phyloP scores from a whole-genome alignment of 306 rosid species.

The Cyclanthera cordifolia region DNA sequence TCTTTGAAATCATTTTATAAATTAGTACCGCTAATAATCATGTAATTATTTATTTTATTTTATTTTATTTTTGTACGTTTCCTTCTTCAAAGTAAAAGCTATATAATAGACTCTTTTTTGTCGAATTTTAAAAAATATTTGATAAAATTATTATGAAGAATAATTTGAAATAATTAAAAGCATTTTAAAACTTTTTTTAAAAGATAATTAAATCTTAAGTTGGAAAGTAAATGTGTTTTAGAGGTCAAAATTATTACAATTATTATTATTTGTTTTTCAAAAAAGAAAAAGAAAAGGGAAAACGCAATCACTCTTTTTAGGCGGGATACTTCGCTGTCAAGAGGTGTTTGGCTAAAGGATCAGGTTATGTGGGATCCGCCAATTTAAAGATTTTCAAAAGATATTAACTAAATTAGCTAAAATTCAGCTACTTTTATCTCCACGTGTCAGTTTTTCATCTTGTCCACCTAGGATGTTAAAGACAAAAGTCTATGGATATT shows the following conservation, averaged over 20 bases:
- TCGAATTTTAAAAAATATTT: neutral
- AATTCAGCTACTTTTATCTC: neutral
- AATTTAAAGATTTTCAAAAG: neutral
- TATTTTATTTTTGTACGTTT: too few relatives aligned
- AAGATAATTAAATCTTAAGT: neutral
- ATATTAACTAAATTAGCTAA: neutral
- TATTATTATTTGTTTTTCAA: too few relatives aligned
- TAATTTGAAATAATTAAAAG: neutral
- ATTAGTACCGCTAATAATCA: too few relatives aligned
- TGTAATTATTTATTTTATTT: too few relatives aligned
- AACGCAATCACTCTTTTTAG: constrained; percentile 20
- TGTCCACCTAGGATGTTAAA: neutral
- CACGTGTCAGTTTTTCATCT: constrained; percentile 7
- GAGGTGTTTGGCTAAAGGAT: constrained; percentile 8
- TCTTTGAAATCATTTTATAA: too few relatives aligned
- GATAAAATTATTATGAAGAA: neutral
- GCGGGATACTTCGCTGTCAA: constrained; percentile 64
- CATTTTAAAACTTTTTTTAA: neutral
- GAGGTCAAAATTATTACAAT: neutral
- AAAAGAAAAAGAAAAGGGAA: neutral
- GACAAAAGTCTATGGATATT: neutral
- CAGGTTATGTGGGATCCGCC: constrained; percentile 9
- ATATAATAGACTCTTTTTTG: neutral
- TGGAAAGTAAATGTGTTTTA: neutral
- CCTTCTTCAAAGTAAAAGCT: neutral